These are phyloP conservation scores for Phytophthora lateralis DNA, from an alignment of 352 stramenopile species.

Conservation along the genomic window DNA sequence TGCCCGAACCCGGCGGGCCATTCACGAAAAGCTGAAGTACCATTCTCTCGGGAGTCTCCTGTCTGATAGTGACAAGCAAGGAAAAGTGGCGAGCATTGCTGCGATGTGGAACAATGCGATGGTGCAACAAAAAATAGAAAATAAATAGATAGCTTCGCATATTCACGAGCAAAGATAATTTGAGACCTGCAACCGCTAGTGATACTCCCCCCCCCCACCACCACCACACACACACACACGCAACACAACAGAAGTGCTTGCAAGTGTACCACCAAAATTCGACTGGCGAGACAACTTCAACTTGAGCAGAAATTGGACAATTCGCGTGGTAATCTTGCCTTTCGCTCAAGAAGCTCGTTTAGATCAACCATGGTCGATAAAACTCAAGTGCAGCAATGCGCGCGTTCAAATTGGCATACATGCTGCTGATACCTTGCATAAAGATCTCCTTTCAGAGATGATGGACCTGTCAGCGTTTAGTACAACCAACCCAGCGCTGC, in stretches of 20 bases:
- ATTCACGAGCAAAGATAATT: constrained; percentile 4
- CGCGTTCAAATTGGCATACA: too few species aligned
- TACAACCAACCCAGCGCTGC: too few species aligned
- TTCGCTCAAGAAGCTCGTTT: not conserved
- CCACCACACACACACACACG: too few species aligned
- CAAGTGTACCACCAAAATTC: not conserved
- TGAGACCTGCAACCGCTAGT: not conserved
- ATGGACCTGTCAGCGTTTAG: too few species aligned
- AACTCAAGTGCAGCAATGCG: too few species aligned
- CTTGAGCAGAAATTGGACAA: not conserved
- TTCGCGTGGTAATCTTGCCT: not conserved
- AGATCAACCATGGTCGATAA: not conserved
- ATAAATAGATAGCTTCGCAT: constrained; percentile 13
- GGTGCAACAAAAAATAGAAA: not conserved
- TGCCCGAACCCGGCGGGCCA: constrained; percentile 65
- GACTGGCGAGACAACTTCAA: constrained; percentile 24
- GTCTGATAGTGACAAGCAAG: constrained; percentile 3
- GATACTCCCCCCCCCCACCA: too few species aligned
- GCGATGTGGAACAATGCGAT: constrained; percentile 4
- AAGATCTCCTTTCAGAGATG: too few species aligned
- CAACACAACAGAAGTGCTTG: not conserved
- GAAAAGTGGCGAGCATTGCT: constrained; percentile 6
- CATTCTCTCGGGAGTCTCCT: constrained; percentile 9
- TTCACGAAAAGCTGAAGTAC: constrained; percentile 80
- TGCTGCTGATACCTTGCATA: too few species aligned